A percentile compares a stretch with the other conserved stretches of the same genome.
These are phyloP conservation scores for Taphrina pruni DNA, from an alignment of 1,139 yeast species.

Conservation along the genomic window DNA sequence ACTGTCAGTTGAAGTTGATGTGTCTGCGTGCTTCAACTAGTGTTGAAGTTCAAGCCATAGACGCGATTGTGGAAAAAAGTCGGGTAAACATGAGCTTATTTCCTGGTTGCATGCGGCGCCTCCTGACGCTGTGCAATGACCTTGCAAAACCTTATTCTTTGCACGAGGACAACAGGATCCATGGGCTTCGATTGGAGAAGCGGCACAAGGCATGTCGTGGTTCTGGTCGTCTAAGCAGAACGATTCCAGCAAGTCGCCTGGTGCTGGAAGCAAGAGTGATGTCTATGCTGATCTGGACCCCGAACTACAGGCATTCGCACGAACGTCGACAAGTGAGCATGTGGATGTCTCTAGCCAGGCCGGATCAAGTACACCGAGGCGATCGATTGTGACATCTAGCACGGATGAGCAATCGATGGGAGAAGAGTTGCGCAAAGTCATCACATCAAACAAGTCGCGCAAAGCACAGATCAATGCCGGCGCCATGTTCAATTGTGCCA, in stretches of 20 bases:
- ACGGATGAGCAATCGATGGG: not conserved
- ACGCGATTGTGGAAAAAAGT: not conserved
- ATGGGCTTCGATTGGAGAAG: too few species aligned
- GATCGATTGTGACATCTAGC: not conserved
- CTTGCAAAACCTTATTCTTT: not conserved
- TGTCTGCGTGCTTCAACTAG: not conserved
- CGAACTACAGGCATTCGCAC: slow-evolving; percentile 28
- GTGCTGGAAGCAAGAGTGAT: not conserved
- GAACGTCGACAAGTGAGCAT: slow-evolving; percentile 1
- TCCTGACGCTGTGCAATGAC: not conserved
- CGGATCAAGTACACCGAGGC: not conserved
- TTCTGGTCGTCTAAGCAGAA: slow-evolving; percentile 28
- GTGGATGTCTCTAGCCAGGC: not conserved
- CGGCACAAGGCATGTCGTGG: slow-evolving; percentile 30
- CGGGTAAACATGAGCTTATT: slow-evolving; percentile 12
- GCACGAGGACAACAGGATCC: too few species aligned
- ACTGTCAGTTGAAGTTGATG: too few species aligned
- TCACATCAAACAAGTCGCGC: slow-evolving; percentile 21
- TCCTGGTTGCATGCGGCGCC: not conserved
- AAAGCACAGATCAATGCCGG: slow-evolving; percentile 31
- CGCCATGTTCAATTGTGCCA: slow-evolving; percentile 37
- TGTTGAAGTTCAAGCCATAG: not conserved
- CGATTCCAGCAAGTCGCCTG: not conserved
- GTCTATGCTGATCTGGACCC: slow-evolving; percentile 34
- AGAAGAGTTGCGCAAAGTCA: slow-evolving; percentile 4